Conservation (phyloP, 805 yeast species). For the Kodamaea neixiangensis region DNA sequence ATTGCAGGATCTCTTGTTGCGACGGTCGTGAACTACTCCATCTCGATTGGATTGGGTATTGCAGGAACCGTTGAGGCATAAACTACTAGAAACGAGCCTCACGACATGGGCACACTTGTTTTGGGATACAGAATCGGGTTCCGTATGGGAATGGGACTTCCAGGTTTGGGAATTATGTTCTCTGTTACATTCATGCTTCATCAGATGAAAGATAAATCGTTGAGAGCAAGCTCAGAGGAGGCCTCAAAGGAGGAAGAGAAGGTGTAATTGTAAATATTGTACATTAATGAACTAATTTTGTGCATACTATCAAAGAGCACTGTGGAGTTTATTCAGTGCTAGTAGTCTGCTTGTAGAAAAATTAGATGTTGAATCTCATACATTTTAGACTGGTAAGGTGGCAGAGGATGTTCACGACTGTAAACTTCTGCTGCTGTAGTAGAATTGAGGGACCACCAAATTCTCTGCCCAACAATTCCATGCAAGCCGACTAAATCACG, state of each 20-base stretch:
- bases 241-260: not conserved
- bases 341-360: too few relatives aligned
- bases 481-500: too few relatives aligned
- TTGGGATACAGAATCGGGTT: constrained; percentile 29
- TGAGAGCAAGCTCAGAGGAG: not conserved
- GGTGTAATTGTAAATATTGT: too few relatives aligned
- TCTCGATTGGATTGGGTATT: constrained; percentile 36
- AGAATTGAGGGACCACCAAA: too few relatives aligned
- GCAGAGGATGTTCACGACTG: too few relatives aligned
- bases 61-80: constrained; percentile 38
- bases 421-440: too few relatives aligned
- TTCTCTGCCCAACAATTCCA: too few relatives aligned
- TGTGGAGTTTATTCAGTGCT: too few relatives aligned
- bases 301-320: too few relatives aligned
- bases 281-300: too few relatives aligned
- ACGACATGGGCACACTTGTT: constrained; percentile 17
- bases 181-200: constrained; percentile 19
- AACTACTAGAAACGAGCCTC: constrained; percentile 19
- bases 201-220: constrained; percentile 7
- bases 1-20: constrained; percentile 20
- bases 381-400: too few relatives aligned
- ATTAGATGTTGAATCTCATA: too few relatives aligned
- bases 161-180: constrained; percentile 30
- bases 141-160: constrained; percentile 35
- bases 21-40: constrained; percentile 22